Percentiles rank a stretch among this genome's conserved stretches.
These are phyloP conservation scores for Drechslerella dactyloides DNA, from an alignment of 2,329 filamentous ascomycete species.

Conservation along the genomic window DNA sequence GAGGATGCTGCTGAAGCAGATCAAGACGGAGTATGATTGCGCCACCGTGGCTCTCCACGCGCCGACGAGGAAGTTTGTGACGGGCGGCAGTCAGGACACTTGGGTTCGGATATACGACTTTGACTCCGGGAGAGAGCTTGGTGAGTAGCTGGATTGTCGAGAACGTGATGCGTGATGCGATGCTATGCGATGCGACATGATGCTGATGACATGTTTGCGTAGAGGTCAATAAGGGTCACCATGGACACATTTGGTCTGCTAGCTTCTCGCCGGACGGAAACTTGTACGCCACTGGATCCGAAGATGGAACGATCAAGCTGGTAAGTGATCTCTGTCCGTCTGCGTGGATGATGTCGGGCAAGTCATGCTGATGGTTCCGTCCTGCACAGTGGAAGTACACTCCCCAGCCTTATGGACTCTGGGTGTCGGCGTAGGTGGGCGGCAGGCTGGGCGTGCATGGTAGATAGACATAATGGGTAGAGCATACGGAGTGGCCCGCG, in stretches of 20 bases:
- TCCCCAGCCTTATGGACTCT: constrained; percentile 69
- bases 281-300: constrained; percentile 92
- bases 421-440: constrained; percentile 57
- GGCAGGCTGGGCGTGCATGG: constrained; percentile 2
- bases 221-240: constrained; percentile 96
- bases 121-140: constrained; percentile 77
- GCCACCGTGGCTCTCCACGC: constrained; percentile 89
- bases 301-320: constrained; percentile 97
- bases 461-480: background rate
- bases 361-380: constrained; percentile 8
- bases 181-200: background rate
- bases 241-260: constrained; percentile 95
- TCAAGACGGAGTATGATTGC: constrained; percentile 81
- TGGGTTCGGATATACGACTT: constrained; percentile 96
- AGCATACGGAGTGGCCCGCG: background rate
- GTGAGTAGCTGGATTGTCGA: constrained; percentile 24
- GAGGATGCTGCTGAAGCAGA: constrained; percentile 73
- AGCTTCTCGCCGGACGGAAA: constrained; percentile 95
- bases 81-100: constrained; percentile 87
- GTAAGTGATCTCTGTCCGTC: constrained; percentile 44
- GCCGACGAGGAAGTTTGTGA: constrained; percentile 80
- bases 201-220: constrained; percentile 48
- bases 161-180: background rate
- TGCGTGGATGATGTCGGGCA: background rate
- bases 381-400: constrained; percentile 68